Percentiles rank a stretch among this genome's conserved stretches.
phyloP scores from a whole-genome alignment of 148 eudicot species.

The Pouteria glomerata region DNA sequence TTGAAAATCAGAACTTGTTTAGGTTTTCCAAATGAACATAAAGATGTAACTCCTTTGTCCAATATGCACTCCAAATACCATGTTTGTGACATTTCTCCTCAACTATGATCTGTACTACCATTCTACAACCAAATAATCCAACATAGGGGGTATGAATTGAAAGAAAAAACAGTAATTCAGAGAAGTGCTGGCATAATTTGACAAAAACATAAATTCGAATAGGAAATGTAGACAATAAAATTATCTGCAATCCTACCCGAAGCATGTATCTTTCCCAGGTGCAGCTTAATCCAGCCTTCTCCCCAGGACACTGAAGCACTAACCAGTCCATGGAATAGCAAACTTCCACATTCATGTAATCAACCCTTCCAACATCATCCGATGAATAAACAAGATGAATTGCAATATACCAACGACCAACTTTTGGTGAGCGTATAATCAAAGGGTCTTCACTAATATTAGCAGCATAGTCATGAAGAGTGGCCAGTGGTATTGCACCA shows the following conservation, averaged over 20 bases:
- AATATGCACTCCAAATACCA: background rate
- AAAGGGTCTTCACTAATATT: conserved; percentile 53
- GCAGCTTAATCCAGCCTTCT: conserved; percentile 76
- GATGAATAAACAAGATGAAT: conserved; percentile 39
- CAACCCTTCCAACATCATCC: conserved; percentile 18
- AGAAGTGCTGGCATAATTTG: background rate
- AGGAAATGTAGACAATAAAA: background rate
- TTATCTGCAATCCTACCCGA: conserved; percentile 48
- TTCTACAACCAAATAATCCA: conserved; percentile 2
- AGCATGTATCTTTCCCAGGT: conserved; percentile 55
- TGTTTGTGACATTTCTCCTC: background rate
- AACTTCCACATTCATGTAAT: conserved; percentile 20
- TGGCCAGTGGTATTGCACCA: conserved; percentile 61
- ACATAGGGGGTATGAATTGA: background rate
- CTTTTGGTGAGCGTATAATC: conserved; percentile 58
- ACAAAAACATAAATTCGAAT: background rate
- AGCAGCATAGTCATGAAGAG: conserved; percentile 59
- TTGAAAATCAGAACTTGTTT: background rate
- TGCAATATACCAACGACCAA: conserved; percentile 75
- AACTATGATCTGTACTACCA: background rate
- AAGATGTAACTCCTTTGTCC: background rate
- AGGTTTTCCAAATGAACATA: background rate
- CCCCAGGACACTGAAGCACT: conserved; percentile 60
- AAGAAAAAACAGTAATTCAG: background rate
- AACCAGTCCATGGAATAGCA: conserved; percentile 70